phyloP scores from a whole-genome alignment of 1,139 yeast genomes.

The Scheffersomyces lignicola region DNA sequence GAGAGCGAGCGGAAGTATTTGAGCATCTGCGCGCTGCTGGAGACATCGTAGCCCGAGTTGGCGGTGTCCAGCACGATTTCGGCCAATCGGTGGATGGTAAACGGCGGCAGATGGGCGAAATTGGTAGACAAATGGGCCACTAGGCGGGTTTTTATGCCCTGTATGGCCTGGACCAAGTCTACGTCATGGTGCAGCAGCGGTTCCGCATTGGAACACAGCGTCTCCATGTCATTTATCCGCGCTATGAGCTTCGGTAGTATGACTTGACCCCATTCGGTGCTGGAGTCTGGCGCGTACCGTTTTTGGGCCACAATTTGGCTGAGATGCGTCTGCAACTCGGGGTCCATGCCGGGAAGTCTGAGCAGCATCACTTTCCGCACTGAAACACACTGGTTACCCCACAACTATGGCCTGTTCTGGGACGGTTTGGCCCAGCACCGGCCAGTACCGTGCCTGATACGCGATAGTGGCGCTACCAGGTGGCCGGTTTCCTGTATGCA shows the following conservation, averaged over 20 bases:
- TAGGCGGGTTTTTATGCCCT: slow-evolving; percentile 9
- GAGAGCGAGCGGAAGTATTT: slow-evolving; percentile 33
- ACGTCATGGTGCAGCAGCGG: too few species aligned
- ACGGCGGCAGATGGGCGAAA: slow-evolving; percentile 51
- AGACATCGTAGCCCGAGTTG: slow-evolving; percentile 30
- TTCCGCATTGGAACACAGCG: too few species aligned
- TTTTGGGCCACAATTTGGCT: slow-evolving; percentile 7
- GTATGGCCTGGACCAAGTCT: slow-evolving; percentile 5
- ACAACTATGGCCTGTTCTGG: too few species aligned
- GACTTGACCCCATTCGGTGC: slow-evolving; percentile 11
- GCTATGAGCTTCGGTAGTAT: slow-evolving; percentile 12
- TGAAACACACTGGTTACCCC: too few species aligned
- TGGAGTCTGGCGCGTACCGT: not conserved
- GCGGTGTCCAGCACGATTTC: slow-evolving; percentile 50
- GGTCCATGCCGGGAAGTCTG: slow-evolving; percentile 9
- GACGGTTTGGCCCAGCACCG: too few species aligned
- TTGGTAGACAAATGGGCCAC: slow-evolving; percentile 17
- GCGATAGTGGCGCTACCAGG: too few species aligned
- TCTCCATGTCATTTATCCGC: slow-evolving; percentile 8
- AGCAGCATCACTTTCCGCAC: not conserved
- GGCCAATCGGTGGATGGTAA: slow-evolving; percentile 55
- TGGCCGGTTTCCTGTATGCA: too few species aligned
- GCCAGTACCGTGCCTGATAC: too few species aligned
- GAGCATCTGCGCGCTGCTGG: slow-evolving; percentile 23
- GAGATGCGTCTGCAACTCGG: slow-evolving; percentile 8